Conservation (phyloP, 176 grass and related monocot genomes). For the Oryza glumipatula region DNA sequence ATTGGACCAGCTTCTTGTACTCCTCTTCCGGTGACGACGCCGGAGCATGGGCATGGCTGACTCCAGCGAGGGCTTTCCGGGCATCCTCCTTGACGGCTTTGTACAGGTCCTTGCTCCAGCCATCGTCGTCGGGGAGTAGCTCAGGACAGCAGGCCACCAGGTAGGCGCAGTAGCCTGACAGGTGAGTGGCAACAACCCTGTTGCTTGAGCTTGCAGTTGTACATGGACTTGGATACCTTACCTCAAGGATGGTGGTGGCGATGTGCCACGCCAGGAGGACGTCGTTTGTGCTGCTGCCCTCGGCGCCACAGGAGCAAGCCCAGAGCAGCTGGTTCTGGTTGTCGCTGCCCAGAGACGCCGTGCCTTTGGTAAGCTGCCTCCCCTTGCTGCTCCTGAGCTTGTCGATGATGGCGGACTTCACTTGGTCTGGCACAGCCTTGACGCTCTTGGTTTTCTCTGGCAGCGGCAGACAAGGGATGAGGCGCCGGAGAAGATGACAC, state of each 20-base stretch:
- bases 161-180: constrained; percentile 31
- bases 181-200: background rate
- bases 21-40: background rate
- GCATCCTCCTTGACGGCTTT: background rate
- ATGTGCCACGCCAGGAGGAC: constrained; percentile 25
- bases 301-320: too few relatives aligned
- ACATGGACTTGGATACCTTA: background rate
- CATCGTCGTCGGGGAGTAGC: constrained; percentile 14
- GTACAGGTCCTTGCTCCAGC: constrained; percentile 17
- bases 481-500: too few relatives aligned
- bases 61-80: background rate
- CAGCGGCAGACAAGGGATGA: too few relatives aligned
- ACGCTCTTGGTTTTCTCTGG: too few relatives aligned
- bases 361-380: too few relatives aligned
- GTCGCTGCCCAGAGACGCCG: too few relatives aligned
- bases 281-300: background rate
- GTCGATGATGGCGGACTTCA: too few relatives aligned
- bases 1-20: background rate
- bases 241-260: constrained; percentile 21
- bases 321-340: too few relatives aligned
- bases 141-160: background rate
- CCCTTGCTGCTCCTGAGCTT: too few relatives aligned
- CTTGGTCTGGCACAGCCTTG: too few relatives aligned
- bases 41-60: rapidly evolving
- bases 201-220: background rate